Evolutionary conservation across 345 rosid genomes (phyloP).

Genomic region (Linum tenue): DNA sequence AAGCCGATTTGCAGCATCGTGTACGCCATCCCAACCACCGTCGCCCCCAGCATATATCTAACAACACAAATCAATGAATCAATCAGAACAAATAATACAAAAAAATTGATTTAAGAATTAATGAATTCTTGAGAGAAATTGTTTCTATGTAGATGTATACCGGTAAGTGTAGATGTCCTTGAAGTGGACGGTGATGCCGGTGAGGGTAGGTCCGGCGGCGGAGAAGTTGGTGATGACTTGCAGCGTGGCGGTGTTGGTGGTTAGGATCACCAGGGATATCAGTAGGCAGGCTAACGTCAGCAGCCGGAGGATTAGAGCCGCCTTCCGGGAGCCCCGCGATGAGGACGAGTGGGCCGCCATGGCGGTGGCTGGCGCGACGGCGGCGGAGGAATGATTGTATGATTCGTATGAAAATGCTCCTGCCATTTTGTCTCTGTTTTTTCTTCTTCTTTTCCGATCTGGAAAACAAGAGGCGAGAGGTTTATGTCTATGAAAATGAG

Average conservation of each 20-base stretch:
- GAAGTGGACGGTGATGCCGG: conserved; percentile 7
- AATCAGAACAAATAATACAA: neutral
- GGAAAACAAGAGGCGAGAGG: neutral
- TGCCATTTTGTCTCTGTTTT: neutral
- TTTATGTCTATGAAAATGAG: neutral
- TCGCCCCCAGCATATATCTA: conserved; percentile 30
- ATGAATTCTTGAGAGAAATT: neutral
- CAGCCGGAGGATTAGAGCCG: conserved; percentile 2
- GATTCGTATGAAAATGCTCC: neutral
- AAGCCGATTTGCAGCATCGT: conserved; percentile 16
- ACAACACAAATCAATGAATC: neutral
- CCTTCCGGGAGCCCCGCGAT: conserved; percentile 6
- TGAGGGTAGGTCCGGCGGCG: neutral
- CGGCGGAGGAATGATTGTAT: neutral
- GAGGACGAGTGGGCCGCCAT: neutral
- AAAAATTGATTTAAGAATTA: too few species aligned
- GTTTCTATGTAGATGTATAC: conserved; percentile 1
- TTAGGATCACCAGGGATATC: conserved; percentile 9
- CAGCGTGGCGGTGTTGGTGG: neutral
- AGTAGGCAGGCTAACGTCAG: conserved; percentile 11
- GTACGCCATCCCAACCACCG: conserved; percentile 24
- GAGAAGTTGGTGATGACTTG: neutral
- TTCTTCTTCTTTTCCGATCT: neutral
- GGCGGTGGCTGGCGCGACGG: neutral
- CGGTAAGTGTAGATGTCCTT: conserved; percentile 21